Evolutionary conservation across 2,329 filamentous ascomycete genomes (phyloP), one percentile per base, ranked within the genome.

Genomic region (Claviceps humidiphila): DNA sequence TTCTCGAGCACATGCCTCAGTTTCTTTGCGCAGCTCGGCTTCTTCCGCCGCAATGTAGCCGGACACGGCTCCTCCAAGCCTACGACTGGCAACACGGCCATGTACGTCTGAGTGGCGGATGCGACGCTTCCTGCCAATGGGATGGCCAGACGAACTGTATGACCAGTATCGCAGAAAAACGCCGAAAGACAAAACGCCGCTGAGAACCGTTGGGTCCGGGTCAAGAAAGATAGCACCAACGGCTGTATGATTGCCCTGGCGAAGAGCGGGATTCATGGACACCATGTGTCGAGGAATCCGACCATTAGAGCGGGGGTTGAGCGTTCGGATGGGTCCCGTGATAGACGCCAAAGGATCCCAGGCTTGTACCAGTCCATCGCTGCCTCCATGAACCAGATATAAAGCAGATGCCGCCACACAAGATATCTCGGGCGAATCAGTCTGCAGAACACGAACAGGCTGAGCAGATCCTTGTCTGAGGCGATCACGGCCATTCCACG

Each of bases 341-440:
- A 78, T 85, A 2, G 91, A 97, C 1, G 84, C 88, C 47, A 98
- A 73, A n/a, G 87, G 87, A 70, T 98, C 93, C 93, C 93, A 98
- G 5, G 89, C 87, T 66, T 97, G 93, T 4, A 95, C 91, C 3
- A 97, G 78, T 1, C 93, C 91, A 68, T 98, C 93, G 58, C 87
- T 95, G 26, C 93, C 93, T 49, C 93, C 93, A 64, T 95, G 88
- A 6, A 97, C 86, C 16, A 98, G 70, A 63, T 95, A 94, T 16
- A 98, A 73, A 1, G 89, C 86, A 1, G 89, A 89, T 47, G 95
- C 66, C 5, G 85, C 93, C 16, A 98, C 68, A 55, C 83, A 88
- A 0, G 89, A 87, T 17, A 97, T 82, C 63, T 89, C 80, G 0
- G 91, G 89, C 0, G 91, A 97, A 46, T 95, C 89, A 0, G 93